Conservation (phyloP, 2,329 filamentous ascomycete genomes). For the Aspergillus clavatus region DNA sequence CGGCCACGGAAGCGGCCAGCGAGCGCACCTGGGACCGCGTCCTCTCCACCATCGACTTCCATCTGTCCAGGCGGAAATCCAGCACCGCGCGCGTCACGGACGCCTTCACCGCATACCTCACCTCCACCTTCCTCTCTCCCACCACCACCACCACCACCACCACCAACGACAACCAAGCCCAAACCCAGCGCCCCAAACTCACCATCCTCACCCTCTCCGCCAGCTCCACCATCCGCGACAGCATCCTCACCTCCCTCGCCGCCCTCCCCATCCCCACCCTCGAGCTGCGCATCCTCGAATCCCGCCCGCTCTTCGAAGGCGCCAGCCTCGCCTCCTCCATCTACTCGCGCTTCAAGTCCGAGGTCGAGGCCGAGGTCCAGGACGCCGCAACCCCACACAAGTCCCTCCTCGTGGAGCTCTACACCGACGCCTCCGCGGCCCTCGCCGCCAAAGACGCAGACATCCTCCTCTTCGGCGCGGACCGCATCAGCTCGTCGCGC, state of each 20-base stretch:
- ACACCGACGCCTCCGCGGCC: slow-evolving; percentile 57
- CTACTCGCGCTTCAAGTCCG: slow-evolving; percentile 20
- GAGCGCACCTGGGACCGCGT: slow-evolving; percentile 18
- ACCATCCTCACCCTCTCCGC: slow-evolving; percentile 58
- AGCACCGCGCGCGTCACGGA: slow-evolving; percentile 22
- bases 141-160: too few relatives aligned
- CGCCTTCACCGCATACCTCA: slow-evolving; percentile 25
- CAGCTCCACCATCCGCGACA: slow-evolving; percentile 56
- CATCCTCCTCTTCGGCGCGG: slow-evolving; percentile 59
- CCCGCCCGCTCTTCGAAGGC: slow-evolving; percentile 62
- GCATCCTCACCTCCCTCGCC: slow-evolving; percentile 43
- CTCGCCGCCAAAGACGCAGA: slow-evolving; percentile 51
- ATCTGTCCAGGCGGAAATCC: slow-evolving; percentile 20
- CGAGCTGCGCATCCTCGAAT: slow-evolving; percentile 60
- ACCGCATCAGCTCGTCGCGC: slow-evolving; percentile 55
- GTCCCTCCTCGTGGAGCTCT: slow-evolving; percentile 45
- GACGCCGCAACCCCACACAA: slow-evolving; percentile 12
- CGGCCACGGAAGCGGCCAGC: too few relatives aligned
- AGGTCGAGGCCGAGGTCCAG: slow-evolving; percentile 17
- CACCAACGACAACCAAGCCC: too few relatives aligned
- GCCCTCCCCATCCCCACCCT: slow-evolving; percentile 35
- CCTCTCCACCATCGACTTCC: slow-evolving; percentile 21
- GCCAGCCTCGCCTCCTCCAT: slow-evolving; percentile 49
- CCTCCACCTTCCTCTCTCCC: slow-evolving; percentile 11
- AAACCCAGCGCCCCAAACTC: slow-evolving; percentile 30